A percentile compares a stretch with the other conserved stretches of the same genome.
Evolutionary conservation across 495 filamentous ascomycete species (phyloP).

Genomic region (Corynascus novoguineensis): DNA sequence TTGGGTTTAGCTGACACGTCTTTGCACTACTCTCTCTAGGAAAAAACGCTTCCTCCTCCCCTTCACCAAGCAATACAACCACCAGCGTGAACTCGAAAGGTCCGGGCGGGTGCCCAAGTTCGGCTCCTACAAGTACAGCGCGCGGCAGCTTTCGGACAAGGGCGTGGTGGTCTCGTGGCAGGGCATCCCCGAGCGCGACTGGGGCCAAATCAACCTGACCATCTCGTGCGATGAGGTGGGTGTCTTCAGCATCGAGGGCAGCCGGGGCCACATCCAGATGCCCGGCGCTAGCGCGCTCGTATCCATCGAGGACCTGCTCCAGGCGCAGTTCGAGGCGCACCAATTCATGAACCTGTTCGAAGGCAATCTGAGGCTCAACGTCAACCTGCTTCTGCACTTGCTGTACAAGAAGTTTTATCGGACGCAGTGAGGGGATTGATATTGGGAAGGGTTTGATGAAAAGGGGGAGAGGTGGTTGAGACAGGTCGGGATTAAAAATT

Average conservation of each 20-base stretch:
- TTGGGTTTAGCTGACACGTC: slow-evolving; percentile 3
- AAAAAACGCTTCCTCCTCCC: slow-evolving; percentile 93
- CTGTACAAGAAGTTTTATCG: slow-evolving; percentile 98
- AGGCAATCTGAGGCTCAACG: slow-evolving; percentile 79
- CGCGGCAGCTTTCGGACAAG: slow-evolving; percentile 81
- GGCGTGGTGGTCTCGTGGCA: slow-evolving; percentile 87
- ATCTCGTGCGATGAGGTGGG: slow-evolving; percentile 93
- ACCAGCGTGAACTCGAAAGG: slow-evolving; percentile 89
- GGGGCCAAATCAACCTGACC: slow-evolving; percentile 86
- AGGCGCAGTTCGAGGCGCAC: slow-evolving; percentile 93
- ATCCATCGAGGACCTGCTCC: slow-evolving; percentile 86
- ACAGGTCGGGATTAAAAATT: background rate
- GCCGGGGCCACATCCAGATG: slow-evolving; percentile 88
- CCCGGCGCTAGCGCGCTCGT: slow-evolving; percentile 88
- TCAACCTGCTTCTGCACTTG: slow-evolving; percentile 91
- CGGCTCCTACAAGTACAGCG: slow-evolving; percentile 93
- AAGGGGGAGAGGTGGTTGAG: background rate
- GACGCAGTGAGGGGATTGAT: slow-evolving; percentile 53
- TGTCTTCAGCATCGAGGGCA: slow-evolving; percentile 88
- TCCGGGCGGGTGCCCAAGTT: slow-evolving; percentile 92
- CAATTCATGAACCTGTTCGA: slow-evolving; percentile 95
- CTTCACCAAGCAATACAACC: slow-evolving; percentile 98
- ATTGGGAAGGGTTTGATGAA: background rate
- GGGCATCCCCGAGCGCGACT: slow-evolving; percentile 79
- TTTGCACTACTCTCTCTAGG: slow-evolving; percentile 30